Evolutionary conservation across 2,329 filamentous ascomycete species (phyloP).

Genomic region (Chrysosporium keratinophilum): DNA sequence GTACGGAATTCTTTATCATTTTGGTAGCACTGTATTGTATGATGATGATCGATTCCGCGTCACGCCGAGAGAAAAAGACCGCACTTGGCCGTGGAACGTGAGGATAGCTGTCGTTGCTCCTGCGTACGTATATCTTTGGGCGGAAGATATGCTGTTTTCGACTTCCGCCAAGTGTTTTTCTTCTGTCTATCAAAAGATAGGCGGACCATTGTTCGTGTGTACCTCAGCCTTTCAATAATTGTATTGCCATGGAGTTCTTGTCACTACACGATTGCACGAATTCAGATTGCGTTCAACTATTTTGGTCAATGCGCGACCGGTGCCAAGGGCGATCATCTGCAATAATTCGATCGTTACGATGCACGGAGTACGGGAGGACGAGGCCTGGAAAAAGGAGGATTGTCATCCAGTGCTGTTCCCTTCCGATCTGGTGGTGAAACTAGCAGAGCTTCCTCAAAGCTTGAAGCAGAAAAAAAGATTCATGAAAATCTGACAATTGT

Average conservation of each 20-base stretch:
- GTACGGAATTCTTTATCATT: too few species aligned
- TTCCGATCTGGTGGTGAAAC: neutral
- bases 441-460: neutral
- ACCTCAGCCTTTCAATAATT: too few species aligned
- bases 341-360: neutral
- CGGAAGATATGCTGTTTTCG: neutral
- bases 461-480: neutral
- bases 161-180: too few species aligned
- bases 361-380: neutral
- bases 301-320: neutral
- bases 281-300: neutral
- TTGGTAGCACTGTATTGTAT: too few species aligned
- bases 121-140: neutral
- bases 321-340: slow-evolving; percentile 7
- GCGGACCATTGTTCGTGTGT: too few species aligned
- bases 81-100: neutral
- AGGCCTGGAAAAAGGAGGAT: neutral
- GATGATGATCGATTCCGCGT: too few species aligned
- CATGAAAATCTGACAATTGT: too few species aligned
- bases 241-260: too few species aligned
- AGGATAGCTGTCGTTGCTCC: neutral
- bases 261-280: too few species aligned
- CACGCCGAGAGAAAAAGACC: neutral
- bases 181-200: too few species aligned
- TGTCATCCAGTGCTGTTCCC: neutral